phyloP scores from a whole-genome alignment of 331 rosid species.

The Dryas integrifolia region DNA sequence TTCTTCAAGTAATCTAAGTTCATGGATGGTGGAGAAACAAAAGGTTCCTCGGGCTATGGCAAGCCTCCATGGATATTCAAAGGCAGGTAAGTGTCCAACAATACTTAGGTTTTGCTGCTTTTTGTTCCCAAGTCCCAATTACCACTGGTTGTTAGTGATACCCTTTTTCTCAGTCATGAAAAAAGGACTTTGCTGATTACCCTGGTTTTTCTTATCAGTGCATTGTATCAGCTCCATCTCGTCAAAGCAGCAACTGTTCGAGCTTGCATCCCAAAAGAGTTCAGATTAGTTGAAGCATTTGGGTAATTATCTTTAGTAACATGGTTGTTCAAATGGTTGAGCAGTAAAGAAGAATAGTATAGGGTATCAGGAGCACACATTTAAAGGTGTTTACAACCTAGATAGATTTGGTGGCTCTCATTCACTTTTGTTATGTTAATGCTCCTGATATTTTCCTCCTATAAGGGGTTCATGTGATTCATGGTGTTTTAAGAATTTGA shows the following conservation, averaged over 20 bases:
- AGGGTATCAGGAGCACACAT: neutral
- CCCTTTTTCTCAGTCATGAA: neutral
- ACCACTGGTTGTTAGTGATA: no score
- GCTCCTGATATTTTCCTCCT: no score
- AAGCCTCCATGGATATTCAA: slow-evolving; percentile 85
- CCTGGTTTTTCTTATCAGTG: slow-evolving; percentile 38
- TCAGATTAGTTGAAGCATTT: slow-evolving; percentile 82
- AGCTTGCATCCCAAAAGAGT: slow-evolving; percentile 74
- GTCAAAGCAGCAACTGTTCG: slow-evolving; percentile 79
- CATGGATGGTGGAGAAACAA: slow-evolving; percentile 47
- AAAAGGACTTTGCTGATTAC: neutral
- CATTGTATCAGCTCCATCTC: slow-evolving; percentile 86
- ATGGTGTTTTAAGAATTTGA: neutral
- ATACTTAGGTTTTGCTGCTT: neutral
- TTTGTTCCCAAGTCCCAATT: neutral
- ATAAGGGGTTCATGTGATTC: neutral
- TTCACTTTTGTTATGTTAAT: neutral
- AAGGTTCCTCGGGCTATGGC: slow-evolving; percentile 61
- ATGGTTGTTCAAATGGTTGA: slow-evolving; percentile 3
- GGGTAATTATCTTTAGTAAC: slow-evolving; percentile 43
- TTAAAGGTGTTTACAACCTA: neutral
- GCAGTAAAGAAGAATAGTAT: no score
- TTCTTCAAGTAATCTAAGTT: neutral
- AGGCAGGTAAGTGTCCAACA: slow-evolving; percentile 57
- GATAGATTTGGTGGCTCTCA: no score